A percentile compares a stretch with the other conserved stretches of the same genome.
Conservation (phyloP, 225 moss, liverwort and hornwort genomes). For the Marchantia paleacea region DNA sequence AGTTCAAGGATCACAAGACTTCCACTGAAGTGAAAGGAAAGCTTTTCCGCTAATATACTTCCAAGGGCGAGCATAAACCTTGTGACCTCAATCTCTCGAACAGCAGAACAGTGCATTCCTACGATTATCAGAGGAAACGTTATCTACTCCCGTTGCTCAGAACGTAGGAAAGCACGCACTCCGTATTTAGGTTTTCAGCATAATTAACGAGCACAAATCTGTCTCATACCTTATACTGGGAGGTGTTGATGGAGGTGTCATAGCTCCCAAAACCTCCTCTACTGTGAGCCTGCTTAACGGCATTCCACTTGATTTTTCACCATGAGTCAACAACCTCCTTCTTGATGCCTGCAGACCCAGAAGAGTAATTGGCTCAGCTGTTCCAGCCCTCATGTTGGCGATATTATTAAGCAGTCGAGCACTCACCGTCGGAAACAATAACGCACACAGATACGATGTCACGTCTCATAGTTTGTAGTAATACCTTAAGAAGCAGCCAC, state of each 20-base stretch:
- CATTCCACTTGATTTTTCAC: constrained; percentile 57
- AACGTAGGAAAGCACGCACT: background rate
- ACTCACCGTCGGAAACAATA: background rate
- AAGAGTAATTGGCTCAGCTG: background rate
- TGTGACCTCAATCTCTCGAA: too few relatives aligned
- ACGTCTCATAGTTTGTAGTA: background rate
- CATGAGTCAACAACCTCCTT: constrained; percentile 83
- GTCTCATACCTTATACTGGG: constrained; percentile 62
- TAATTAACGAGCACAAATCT: background rate
- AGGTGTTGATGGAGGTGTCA: constrained; percentile 80
- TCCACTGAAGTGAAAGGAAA: too few relatives aligned
- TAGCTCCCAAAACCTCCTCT: constrained; percentile 44
- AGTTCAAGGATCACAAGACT: too few relatives aligned
- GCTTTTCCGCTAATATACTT: too few relatives aligned
- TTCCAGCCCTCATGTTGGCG: background rate
- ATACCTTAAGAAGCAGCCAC: constrained; percentile 90
- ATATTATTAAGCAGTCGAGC: background rate
- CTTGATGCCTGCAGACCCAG: constrained; percentile 62
- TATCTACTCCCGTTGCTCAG: background rate
- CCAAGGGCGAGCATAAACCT: too few relatives aligned
- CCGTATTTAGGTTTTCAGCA: background rate
- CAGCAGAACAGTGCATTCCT: too few relatives aligned
- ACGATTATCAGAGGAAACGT: background rate
- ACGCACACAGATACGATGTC: background rate
- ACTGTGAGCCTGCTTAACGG: constrained; percentile 65